Conservation (phyloP, 345 rosid genomes). For the Chamaenerion angustifolium region DNA sequence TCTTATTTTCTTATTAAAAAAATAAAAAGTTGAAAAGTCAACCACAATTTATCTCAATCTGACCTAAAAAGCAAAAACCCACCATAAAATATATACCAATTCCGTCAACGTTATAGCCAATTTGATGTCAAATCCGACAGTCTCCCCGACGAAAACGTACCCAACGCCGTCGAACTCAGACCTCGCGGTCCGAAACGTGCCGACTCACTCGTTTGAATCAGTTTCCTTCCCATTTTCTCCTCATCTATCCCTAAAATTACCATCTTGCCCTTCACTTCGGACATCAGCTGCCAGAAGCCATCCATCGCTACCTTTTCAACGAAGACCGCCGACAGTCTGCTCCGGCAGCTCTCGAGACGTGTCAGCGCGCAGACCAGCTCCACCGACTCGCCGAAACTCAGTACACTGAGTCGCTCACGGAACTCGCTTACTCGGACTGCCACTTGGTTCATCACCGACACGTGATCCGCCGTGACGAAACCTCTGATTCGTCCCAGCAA, state of each 20-base stretch:
- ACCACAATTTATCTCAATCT: too few relatives aligned
- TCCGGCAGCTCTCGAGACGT: conserved; percentile 40
- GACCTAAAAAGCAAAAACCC: too few relatives aligned
- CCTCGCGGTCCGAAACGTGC: conserved; percentile 2
- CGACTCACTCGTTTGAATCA: conserved; percentile 6
- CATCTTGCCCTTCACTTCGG: conserved; percentile 26
- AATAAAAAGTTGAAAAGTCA: background rate
- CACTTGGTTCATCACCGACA: conserved; percentile 39
- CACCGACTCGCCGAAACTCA: conserved; percentile 49
- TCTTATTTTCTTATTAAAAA: too few relatives aligned
- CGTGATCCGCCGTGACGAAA: conserved; percentile 44
- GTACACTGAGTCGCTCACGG: conserved; percentile 25
- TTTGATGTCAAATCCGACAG: background rate
- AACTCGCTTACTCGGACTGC: conserved; percentile 45
- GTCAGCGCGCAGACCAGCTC: conserved; percentile 50
- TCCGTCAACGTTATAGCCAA: too few relatives aligned
- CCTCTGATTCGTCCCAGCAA: conserved; percentile 24
- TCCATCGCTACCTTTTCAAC: conserved; percentile 29
- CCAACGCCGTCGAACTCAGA: conserved; percentile 1
- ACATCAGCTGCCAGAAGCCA: conserved; percentile 31
- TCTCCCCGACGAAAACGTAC: conserved; percentile 5
- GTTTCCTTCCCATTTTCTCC: conserved; percentile 1
- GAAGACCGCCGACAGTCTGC: conserved; percentile 19
- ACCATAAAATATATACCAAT: too few relatives aligned
- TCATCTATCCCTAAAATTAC: conserved; percentile 6